Evolutionary conservation across 2,329 filamentous ascomycete species (phyloP).

Genomic region (Clarireedia monteithiana): DNA sequence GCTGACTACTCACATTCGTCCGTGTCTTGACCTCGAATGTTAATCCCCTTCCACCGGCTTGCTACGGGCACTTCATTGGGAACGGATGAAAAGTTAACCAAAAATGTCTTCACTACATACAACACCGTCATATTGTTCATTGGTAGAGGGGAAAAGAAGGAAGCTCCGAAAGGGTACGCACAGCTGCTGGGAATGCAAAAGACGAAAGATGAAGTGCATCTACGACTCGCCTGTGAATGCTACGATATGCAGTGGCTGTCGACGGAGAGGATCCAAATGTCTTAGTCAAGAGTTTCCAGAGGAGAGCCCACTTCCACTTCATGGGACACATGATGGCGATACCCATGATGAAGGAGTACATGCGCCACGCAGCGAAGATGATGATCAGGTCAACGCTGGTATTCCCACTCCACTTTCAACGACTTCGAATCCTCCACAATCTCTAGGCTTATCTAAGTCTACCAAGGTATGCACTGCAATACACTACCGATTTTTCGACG

Average conservation of each 20-base stretch:
- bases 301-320: constrained; percentile 23
- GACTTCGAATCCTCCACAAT: constrained; percentile 15
- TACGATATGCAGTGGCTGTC: constrained; percentile 38
- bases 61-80: no score
- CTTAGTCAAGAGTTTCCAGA: constrained; percentile 27
- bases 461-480: background rate
- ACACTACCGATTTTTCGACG: background rate
- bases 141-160: background rate
- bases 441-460: constrained; percentile 20
- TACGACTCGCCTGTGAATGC: constrained; percentile 32
- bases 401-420: constrained; percentile 11
- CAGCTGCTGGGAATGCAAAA: constrained; percentile 49
- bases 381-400: constrained; percentile 19
- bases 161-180: constrained; percentile 39
- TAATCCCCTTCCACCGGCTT: no score
- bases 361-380: constrained; percentile 21
- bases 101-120: background rate
- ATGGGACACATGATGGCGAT: constrained; percentile 14
- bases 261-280: constrained; percentile 31
- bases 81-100: no score
- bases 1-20: no score
- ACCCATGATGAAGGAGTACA: constrained; percentile 10
- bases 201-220: constrained; percentile 44
- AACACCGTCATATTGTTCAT: background rate
- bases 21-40: no score